Percentiles rank a stretch among this genome's conserved stretches.
Conservation (phyloP, 78 protist genomes). For the Creolimax fragrantissima region DNA sequence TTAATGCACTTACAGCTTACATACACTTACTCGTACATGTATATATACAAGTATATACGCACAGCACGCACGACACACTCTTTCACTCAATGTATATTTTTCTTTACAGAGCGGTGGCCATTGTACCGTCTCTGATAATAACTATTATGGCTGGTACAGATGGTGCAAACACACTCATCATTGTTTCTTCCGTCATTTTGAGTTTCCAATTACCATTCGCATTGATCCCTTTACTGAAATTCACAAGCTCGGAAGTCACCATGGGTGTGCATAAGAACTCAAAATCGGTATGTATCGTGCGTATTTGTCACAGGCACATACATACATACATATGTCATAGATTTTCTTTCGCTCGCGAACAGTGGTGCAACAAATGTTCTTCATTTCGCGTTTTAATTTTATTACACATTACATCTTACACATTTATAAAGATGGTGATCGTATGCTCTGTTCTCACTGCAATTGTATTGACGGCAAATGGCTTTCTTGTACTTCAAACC, state of each 20-base stretch:
- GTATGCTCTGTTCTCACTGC: not conserved
- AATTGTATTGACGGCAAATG: not conserved
- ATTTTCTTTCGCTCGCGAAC: too few relatives aligned
- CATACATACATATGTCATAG: not conserved
- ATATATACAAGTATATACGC: not conserved
- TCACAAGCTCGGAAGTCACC: not conserved
- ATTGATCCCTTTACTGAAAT: conserved; percentile 8
- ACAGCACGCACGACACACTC: too few relatives aligned
- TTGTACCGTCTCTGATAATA: conserved; percentile 10
- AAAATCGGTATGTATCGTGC: not conserved
- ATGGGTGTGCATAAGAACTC: conserved; percentile 19
- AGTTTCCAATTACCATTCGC: conserved; percentile 25
- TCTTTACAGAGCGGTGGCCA: not conserved
- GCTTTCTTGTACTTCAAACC: not conserved
- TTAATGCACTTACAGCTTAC: too few relatives aligned
- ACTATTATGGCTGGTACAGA: conserved; percentile 8
- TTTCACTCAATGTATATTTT: too few relatives aligned
- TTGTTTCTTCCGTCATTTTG: conserved; percentile 19
- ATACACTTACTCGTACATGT: too few relatives aligned
- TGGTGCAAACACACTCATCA: conserved; percentile 27
- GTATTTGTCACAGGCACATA: too few relatives aligned
- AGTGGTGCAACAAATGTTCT: too few relatives aligned
- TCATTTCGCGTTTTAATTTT: too few relatives aligned
- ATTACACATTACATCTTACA: too few relatives aligned
- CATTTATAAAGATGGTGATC: conserved; percentile 3